phyloP scores from a whole-genome alignment of 192 early-diverging fungal species.

The Gaertneriomyces sp. region DNA sequence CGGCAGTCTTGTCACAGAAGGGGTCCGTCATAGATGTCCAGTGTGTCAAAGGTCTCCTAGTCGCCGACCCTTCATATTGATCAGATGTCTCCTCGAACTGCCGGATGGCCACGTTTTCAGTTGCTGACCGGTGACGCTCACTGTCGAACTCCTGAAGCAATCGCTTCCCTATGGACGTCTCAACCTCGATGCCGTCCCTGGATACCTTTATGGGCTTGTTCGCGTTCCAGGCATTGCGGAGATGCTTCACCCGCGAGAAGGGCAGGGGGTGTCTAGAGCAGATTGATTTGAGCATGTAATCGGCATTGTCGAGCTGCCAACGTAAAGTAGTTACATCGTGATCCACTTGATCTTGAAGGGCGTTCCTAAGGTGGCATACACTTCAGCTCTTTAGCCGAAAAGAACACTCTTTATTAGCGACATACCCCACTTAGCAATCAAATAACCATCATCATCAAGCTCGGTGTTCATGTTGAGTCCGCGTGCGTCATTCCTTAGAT shows the following conservation, averaged over 20 bases:
- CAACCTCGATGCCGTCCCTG: conserved; percentile 32
- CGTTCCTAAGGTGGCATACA: conserved; percentile 6
- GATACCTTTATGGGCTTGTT: conserved; percentile 32
- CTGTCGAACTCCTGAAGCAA: conserved; percentile 24
- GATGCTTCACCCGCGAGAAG: conserved; percentile 23
- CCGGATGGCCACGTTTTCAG: too few species aligned
- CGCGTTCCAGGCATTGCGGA: conserved; percentile 32
- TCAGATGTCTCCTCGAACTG: too few species aligned
- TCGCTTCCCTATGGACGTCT: conserved; percentile 26
- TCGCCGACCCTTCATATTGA: too few species aligned
- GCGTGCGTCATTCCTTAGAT: too few species aligned
- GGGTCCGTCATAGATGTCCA: too few species aligned
- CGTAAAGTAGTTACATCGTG: conserved; percentile 1
- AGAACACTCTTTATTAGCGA: not conserved
- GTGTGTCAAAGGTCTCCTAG: too few species aligned
- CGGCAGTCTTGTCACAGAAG: too few species aligned
- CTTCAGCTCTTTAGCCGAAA: not conserved
- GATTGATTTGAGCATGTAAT: not conserved
- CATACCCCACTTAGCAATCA: not conserved
- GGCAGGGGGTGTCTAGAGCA: conserved; percentile 14
- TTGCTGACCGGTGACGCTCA: conserved; percentile 1
- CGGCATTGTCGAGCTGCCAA: not conserved
- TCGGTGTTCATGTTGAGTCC: too few species aligned
- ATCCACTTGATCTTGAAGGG: conserved; percentile 23
- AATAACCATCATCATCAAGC: not conserved